A percentile compares a stretch with the other conserved stretches of the same genome.
phyloP scores from a whole-genome alignment of 2,329 filamentous ascomycete species.

The Ilyonectria sp. region DNA sequence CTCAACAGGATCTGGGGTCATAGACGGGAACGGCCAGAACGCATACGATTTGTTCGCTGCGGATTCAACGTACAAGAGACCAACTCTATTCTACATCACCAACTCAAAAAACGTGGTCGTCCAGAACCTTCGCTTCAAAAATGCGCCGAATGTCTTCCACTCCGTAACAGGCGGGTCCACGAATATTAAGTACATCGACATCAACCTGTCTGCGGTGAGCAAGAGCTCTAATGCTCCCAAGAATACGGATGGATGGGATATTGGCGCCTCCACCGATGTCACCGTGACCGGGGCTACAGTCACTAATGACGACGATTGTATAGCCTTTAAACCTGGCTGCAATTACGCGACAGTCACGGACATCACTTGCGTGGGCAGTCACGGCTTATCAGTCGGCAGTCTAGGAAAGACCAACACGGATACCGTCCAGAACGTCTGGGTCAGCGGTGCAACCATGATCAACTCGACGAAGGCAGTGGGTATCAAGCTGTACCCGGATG shows the following conservation, averaged over 20 bases:
- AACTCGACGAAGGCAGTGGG: slow-evolving; percentile 6
- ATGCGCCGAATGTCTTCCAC: slow-evolving; percentile 12
- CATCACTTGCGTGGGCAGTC: slow-evolving; percentile 3
- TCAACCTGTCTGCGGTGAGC: background rate
- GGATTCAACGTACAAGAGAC: background rate
- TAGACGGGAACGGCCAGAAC: slow-evolving; percentile 14
- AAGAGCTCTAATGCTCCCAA: background rate
- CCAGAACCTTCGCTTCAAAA: slow-evolving; percentile 2
- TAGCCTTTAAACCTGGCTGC: slow-evolving; percentile 8
- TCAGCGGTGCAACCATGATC: slow-evolving; percentile 9
- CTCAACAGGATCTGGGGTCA: background rate
- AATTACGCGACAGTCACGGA: slow-evolving; percentile 1
- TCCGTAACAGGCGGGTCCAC: background rate
- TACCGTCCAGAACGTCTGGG: slow-evolving; percentile 3
- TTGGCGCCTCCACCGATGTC: slow-evolving; percentile 5
- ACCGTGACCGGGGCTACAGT: background rate
- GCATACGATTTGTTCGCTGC: background rate
- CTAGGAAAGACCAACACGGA: slow-evolving; percentile 8
- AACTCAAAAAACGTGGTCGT: background rate
- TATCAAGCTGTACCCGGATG: slow-evolving; percentile 8
- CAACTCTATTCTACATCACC: slow-evolving; percentile 2
- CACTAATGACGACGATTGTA: slow-evolving; percentile 5
- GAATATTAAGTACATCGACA: background rate
- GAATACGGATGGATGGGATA: slow-evolving; percentile 8
- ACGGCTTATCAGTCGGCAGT: slow-evolving; percentile 5